phyloP scores from a whole-genome alignment of 2,329 filamentous ascomycete genomes.

The Hymenotorrendiella dingleyae region DNA sequence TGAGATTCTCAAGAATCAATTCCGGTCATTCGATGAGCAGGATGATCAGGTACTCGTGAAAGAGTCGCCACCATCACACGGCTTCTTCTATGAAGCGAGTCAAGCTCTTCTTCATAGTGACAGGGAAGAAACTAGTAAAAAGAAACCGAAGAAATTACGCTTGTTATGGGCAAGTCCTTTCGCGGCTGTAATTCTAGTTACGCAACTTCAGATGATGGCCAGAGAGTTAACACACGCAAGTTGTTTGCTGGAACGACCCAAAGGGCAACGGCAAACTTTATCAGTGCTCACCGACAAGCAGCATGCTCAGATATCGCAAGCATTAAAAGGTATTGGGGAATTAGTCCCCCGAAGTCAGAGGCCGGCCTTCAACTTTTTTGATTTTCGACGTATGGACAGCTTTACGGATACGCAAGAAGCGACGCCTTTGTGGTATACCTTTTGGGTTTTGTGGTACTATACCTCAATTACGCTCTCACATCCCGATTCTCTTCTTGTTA shows the following conservation, averaged over 20 bases:
- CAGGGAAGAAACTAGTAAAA: slow-evolving; percentile 1
- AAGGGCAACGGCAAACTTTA: slow-evolving; percentile 3
- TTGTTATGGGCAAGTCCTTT: slow-evolving; percentile 7
- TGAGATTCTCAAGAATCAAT: slow-evolving; percentile 1
- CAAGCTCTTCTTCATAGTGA: slow-evolving; percentile 5
- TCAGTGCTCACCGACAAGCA: slow-evolving; percentile 9
- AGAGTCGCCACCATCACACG: slow-evolving; percentile 7
- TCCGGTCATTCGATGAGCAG: slow-evolving; percentile 7
- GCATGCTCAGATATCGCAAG: slow-evolving; percentile 8
- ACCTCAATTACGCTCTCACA: slow-evolving; percentile 6
- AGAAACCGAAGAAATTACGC: slow-evolving; percentile 1
- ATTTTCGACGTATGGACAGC: neutral
- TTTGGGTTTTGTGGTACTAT: slow-evolving; percentile 10
- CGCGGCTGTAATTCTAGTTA: slow-evolving; percentile 8
- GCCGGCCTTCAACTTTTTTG: slow-evolving; percentile 5
- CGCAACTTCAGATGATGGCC: slow-evolving; percentile 9
- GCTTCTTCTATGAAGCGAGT: slow-evolving; percentile 9
- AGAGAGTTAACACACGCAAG: slow-evolving; percentile 5
- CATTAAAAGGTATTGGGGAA: slow-evolving; percentile 8
- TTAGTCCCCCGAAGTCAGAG: slow-evolving; percentile 5
- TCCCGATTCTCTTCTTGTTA: slow-evolving; percentile 3
- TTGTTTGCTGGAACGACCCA: slow-evolving; percentile 9
- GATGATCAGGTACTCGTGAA: slow-evolving; percentile 4
- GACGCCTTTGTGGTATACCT: slow-evolving; percentile 7
- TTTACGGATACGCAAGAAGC: slow-evolving; percentile 1